Conservation (phyloP, 768 basidiomycete genomes). For the Chalciporus chontae region DNA sequence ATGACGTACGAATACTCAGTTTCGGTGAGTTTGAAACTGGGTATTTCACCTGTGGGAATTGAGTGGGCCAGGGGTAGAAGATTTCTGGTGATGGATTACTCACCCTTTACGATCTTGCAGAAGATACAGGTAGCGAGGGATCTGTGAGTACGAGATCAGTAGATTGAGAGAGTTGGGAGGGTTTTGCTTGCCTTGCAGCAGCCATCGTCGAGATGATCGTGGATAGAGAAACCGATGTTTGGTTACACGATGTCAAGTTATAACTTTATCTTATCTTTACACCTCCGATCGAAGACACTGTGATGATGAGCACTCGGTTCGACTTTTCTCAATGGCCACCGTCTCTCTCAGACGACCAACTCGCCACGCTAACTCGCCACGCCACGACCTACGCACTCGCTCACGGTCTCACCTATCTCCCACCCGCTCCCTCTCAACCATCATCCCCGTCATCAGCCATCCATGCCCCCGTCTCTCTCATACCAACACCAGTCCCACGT, state of each 20-base stretch:
- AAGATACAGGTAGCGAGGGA: constrained; percentile 73
- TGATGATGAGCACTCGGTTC: constrained; percentile 34
- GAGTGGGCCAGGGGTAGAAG: background rate
- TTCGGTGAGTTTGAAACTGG: constrained; percentile 81
- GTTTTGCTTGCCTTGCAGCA: constrained; percentile 18
- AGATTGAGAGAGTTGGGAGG: background rate
- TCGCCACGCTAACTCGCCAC: constrained; percentile 54
- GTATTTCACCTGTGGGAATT: constrained; percentile 69
- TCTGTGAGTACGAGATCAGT: constrained; percentile 32
- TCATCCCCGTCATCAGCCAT: constrained; percentile 68
- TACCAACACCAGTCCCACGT: constrained; percentile 85
- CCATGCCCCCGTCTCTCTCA: constrained; percentile 85
- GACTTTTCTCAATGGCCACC: constrained; percentile 75
- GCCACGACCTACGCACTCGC: constrained; percentile 84
- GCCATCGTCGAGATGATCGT: constrained; percentile 6
- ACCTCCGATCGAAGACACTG: background rate
- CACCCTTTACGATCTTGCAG: constrained; percentile 93
- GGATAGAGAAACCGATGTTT: background rate
- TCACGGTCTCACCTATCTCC: constrained; percentile 82
- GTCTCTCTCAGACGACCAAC: constrained; percentile 50
- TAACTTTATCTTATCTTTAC: background rate
- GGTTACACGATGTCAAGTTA: background rate
- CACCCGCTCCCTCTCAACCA: constrained; percentile 42
- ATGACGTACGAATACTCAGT: constrained; percentile 59
- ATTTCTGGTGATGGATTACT: background rate